Evolutionary conservation across 805 yeast genomes (phyloP).

Genomic region (Zygosaccharomyces bailii): DNA sequence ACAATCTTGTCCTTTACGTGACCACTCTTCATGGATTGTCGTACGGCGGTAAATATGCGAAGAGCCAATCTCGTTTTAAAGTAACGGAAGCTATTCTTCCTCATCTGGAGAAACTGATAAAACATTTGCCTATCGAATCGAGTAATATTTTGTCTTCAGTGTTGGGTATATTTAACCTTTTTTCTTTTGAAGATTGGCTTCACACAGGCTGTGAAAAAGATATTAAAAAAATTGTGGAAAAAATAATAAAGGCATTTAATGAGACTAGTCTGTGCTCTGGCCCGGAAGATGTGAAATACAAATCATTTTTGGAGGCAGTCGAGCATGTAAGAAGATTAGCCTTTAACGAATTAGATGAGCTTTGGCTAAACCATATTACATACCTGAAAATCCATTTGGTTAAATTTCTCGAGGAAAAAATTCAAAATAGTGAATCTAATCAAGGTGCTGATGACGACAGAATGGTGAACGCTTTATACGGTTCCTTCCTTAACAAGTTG

Average conservation of each 20-base stretch:
- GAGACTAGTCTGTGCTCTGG: conserved; percentile 18
- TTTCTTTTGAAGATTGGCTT: conserved; percentile 33
- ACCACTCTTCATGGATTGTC: conserved; percentile 32
- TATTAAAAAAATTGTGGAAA: conserved; percentile 19
- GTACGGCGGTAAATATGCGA: conserved; percentile 27
- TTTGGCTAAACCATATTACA: conserved; percentile 26
- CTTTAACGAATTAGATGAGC: conserved; percentile 24
- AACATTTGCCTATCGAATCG: conserved; percentile 25
- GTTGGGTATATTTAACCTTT: conserved; percentile 27
- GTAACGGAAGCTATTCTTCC: conserved; percentile 26
- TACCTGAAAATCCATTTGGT: conserved; percentile 22
- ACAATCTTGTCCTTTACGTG: conserved; percentile 25
- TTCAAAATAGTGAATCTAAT: conserved; percentile 10
- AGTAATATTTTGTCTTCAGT: conserved; percentile 23
- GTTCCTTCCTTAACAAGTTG: conserved; percentile 30
- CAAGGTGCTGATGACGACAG: conserved; percentile 8
- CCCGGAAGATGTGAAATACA: conserved; percentile 13
- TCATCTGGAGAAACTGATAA: conserved; percentile 22
- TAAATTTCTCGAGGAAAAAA: conserved; percentile 25
- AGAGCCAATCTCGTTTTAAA: conserved; percentile 23
- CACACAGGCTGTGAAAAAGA: conserved; percentile 26
- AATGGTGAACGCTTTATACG: conserved; percentile 17
- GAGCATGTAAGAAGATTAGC: conserved; percentile 22
- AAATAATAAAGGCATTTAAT: conserved; percentile 23
- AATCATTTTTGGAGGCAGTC: conserved; percentile 20